These are phyloP conservation scores for Musa itinerans DNA, from an alignment of 176 grass and related monocot species.

Conservation along the genomic window DNA sequence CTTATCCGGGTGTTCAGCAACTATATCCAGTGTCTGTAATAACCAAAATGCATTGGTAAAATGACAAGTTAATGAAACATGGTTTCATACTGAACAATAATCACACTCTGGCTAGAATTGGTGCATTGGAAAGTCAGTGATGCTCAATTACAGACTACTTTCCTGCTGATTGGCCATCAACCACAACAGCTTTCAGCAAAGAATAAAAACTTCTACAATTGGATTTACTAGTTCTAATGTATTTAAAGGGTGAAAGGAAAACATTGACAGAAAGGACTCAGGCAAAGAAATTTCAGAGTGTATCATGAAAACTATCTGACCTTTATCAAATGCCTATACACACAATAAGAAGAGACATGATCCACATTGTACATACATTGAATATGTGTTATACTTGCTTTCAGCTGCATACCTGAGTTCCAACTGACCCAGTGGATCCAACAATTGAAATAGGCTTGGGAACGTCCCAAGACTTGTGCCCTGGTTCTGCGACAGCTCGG, in stretches of 20 bases:
- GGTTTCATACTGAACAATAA: no score
- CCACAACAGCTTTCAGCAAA: no score
- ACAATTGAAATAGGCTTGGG: slow-evolving; percentile 88
- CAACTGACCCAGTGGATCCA: slow-evolving; percentile 91
- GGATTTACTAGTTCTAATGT: no score
- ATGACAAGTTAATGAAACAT: background rate
- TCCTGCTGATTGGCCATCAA: no score
- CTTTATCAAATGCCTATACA: background rate
- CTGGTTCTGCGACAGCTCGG: slow-evolving; percentile 52
- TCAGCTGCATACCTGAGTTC: slow-evolving; percentile 62
- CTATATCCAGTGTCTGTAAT: slow-evolving; percentile 75
- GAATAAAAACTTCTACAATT: no score
- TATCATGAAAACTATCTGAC: background rate
- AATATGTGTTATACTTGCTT: background rate
- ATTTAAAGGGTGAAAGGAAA: no score
- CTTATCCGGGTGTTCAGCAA: slow-evolving; percentile 89
- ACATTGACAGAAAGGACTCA: no score
- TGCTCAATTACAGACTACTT: background rate
- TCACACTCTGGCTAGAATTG: background rate
- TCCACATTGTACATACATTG: background rate
- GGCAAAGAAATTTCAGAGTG: no score
- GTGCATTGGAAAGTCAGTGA: background rate
- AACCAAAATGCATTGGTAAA: background rate
- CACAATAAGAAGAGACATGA: no score
- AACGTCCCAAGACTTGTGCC: slow-evolving; percentile 55